These are phyloP conservation scores for Microascus cirrosus DNA, from an alignment of 2,329 filamentous ascomycete species.

Conservation along the genomic window DNA sequence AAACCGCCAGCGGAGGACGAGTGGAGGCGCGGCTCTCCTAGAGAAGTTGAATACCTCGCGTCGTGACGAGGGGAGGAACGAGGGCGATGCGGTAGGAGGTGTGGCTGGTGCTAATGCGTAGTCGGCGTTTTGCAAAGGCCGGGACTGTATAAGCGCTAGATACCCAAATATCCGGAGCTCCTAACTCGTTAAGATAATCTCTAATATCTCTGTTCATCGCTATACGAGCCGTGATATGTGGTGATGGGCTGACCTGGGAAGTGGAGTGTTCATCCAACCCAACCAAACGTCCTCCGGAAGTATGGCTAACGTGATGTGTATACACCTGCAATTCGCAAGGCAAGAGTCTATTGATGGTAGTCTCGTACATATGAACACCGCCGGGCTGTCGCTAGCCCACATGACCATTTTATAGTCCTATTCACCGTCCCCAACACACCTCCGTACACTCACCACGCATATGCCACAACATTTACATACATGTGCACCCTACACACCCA, in stretches of 20 bases:
- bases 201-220: not conserved
- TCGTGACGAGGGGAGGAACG: not conserved
- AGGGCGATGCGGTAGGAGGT: not conserved
- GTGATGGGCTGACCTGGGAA: not conserved
- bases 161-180: not conserved
- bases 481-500: not conserved
- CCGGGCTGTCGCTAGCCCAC: not conserved
- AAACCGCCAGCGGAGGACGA: not conserved
- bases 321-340: not conserved
- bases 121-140: not conserved
- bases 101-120: not conserved
- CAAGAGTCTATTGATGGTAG: constrained; percentile 3
- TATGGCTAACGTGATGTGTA: not conserved
- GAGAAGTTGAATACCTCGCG: not conserved
- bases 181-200: not conserved
- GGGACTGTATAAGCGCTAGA: not conserved
- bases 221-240: not conserved
- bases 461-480: not conserved
- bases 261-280: not conserved
- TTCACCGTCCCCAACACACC: not conserved
- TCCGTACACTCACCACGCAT: not conserved
- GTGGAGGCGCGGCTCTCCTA: not conserved
- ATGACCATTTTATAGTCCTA: not conserved
- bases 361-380: constrained; percentile 3
- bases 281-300: not conserved